Evolutionary conservation across 768 basidiomycete genomes (phyloP), one percentile per base, ranked within the genome.

Genomic region (Suillus tomentosus): DNA sequence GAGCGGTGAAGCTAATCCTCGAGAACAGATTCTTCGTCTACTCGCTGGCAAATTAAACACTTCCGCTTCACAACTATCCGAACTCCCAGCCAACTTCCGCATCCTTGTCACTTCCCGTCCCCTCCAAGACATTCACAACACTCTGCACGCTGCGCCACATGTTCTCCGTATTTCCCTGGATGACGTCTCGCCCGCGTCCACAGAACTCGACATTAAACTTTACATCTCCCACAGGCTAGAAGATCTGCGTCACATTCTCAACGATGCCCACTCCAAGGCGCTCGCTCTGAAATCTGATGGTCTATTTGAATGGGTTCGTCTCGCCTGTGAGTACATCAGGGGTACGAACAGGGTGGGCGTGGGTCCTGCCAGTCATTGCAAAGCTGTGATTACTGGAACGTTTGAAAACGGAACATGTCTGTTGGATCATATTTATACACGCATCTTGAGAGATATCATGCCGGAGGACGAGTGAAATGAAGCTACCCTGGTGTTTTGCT

Each of bases 101-200:
- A 66, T 71, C 34, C 42, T 71, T 24, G 22, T 70, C 40, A 69
- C 70, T 5, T 65, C 65, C 19, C 67, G 69, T 4, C 55, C 37
- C 10, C 43, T 62, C 0, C 42, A 64, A 1, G 61, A 65, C 42
- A 60, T 71, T 9, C 27, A 58, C 14, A 43, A 47, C 9, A 45
- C 48, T 8, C 59, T 71, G 48, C 56, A 64, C 5, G 37, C 48
- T 22, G 58, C 19, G 10, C 7, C 22, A 22, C 39, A 64, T 43
- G 39, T 64, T 15, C 45, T 34, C 11, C 61, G 11, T 24, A 2
- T 45, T 8, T 42, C 63, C 37, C 14, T 64, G 50, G 63, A 64
- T 24, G 34, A 60, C 3, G 19, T 64, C 11, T 14, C 60, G 7
- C 2, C 17, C 3, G 48, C 1, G 1, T 61, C 48, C 43, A 43